Base-by-base conservation (phyloP, 768 basidiomycete species). In the Tricholoma terreum region DNA sequence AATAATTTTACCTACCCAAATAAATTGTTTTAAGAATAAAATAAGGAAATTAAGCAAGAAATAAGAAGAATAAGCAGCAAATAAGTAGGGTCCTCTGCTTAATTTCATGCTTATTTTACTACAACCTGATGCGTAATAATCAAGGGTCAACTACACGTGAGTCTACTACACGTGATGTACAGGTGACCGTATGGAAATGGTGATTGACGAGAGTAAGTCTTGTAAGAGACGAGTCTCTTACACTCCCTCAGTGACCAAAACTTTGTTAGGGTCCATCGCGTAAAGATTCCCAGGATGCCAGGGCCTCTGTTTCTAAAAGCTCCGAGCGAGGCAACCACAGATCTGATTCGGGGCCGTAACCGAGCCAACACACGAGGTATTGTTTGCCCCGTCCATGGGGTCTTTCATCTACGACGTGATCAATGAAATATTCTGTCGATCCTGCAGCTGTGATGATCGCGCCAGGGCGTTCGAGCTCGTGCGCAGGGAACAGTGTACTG, bases 281-380 rank as follows among this genome's bases (percentile, higher is more conserved):
- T 38, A 12, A 38, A 5, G 36, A 1, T n/a, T 38, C 43, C 61
- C 61, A 67, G 6, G 22, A 38, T 42, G 68, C 63, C 5, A 72
- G 58, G 2, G 64, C 67, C 14, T 58, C 61, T 17, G 57, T 61
- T 6, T 74, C 60, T 4, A 63, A 31, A 0, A 73, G 50, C 43
- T 67, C 63, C 0, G 27, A 8, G 5, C 62, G 54, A 0, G 67
- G 58, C 2, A 71, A 48, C 71, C 70, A 75, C 3, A 38, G 21
- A 40, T 75, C 65, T 12, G 65, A 46, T 22, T 69, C 65, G 0
- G 63, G 49, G 0, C 66, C 65, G 50, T 70, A 70, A 2, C 73
- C 73, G 2, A 40, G 9, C 73, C 73, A 77, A 0, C 62, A 55
- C 0, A 77, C 68, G 0, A 71, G 60, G 58, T 68, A 74, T 53